phyloP scores from a whole-genome alignment of 345 rosid genomes.

The Crucihimalaya himalaica region DNA sequence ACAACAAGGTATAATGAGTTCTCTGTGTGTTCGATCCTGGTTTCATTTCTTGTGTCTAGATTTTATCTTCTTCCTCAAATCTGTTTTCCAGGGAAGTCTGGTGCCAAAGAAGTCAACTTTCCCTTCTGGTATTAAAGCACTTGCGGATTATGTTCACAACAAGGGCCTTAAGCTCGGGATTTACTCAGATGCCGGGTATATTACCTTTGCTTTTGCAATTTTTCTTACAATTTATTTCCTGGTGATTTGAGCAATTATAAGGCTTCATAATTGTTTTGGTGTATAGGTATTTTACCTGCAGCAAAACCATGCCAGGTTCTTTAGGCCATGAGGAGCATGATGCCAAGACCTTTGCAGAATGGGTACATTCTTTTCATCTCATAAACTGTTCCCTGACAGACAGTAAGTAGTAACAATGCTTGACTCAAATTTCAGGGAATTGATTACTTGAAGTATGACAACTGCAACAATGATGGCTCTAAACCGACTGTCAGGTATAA shows the following conservation, averaged over 20 bases:
- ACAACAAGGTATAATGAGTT: slow-evolving; percentile 50
- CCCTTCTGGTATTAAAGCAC: slow-evolving; percentile 81
- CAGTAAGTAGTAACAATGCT: slow-evolving; percentile 17
- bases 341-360: slow-evolving; percentile 85
- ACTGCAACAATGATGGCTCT: slow-evolving; percentile 66
- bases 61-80: not conserved
- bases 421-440: slow-evolving; percentile 56
- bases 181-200: slow-evolving; percentile 88
- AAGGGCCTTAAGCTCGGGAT: slow-evolving; percentile 94
- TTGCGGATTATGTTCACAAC: slow-evolving; percentile 80
- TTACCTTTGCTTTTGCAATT: not conserved
- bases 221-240: not conserved
- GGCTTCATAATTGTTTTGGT: not conserved
- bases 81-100: slow-evolving; percentile 58
- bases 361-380: slow-evolving; percentile 52
- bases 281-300: slow-evolving; percentile 76
- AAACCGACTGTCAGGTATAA: slow-evolving; percentile 67
- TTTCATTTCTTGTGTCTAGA: slow-evolving; percentile 8
- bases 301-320: slow-evolving; percentile 91
- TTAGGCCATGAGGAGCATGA: slow-evolving; percentile 86
- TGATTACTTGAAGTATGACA: slow-evolving; percentile 92
- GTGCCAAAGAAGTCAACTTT: slow-evolving; percentile 64
- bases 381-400: not conserved
- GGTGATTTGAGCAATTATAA: not conserved
- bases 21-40: not conserved